A percentile compares a stretch with the other conserved stretches of the same genome.
Conservation (phyloP, 2,329 filamentous ascomycete species). For the Beauveria sp. region DNA sequence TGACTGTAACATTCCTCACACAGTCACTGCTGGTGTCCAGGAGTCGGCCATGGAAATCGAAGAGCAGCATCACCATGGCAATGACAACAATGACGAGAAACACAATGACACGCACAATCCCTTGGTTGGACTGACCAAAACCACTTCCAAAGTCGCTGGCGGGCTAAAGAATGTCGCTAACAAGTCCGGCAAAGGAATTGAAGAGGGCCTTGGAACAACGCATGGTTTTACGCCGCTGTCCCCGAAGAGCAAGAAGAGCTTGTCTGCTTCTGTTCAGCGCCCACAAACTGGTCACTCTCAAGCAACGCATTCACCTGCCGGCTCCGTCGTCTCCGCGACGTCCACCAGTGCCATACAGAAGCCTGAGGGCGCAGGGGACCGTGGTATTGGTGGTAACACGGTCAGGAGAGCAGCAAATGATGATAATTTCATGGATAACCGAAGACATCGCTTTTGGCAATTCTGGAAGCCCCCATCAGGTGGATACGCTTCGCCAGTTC, state of each 20-base stretch:
- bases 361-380: conserved; percentile 2
- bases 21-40: conserved; percentile 37
- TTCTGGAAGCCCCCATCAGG: conserved; percentile 59
- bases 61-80: conserved; percentile 13
- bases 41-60: conserved; percentile 25
- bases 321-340: conserved; percentile 31
- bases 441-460: conserved; percentile 47
- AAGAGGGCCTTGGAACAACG: conserved; percentile 45
- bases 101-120: conserved; percentile 19
- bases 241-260: conserved; percentile 13
- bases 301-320: conserved; percentile 28
- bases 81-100: conserved; percentile 18
- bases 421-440: conserved; percentile 40
- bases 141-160: neutral
- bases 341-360: conserved; percentile 23
- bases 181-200: conserved; percentile 42
- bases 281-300: conserved; percentile 25
- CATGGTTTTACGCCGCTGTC: conserved; percentile 40
- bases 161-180: neutral
- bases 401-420: conserved; percentile 43
- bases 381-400: conserved; percentile 35
- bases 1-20: conserved; percentile 46
- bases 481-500: conserved; percentile 53
- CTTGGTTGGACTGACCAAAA: neutral
- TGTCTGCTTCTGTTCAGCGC: neutral